Evolutionary conservation across 2,329 filamentous ascomycete species (phyloP).

Genomic region (Phialophora macrospora): DNA sequence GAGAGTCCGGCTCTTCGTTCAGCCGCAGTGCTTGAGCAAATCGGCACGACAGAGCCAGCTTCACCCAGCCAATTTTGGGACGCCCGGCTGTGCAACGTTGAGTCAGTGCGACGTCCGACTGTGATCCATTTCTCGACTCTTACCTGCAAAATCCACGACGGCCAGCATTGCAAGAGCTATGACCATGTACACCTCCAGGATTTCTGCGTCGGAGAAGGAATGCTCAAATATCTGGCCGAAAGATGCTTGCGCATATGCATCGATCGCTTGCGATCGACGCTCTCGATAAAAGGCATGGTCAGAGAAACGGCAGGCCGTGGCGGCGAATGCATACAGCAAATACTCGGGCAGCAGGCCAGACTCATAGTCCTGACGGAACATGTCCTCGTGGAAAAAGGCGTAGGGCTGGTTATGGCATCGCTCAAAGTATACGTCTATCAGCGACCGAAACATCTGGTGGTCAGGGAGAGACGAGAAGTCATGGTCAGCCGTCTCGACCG

Average conservation of each 20-base stretch:
- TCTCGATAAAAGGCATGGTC: slow-evolving; percentile 41
- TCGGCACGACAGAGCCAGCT: slow-evolving; percentile 55
- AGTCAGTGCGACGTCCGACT: neutral
- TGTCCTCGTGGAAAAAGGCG: slow-evolving; percentile 46
- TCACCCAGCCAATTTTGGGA: slow-evolving; percentile 44
- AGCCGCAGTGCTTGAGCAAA: slow-evolving; percentile 61
- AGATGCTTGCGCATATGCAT: slow-evolving; percentile 42
- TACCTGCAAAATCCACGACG: slow-evolving; percentile 49
- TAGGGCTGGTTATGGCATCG: slow-evolving; percentile 49
- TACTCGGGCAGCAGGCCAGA: slow-evolving; percentile 40
- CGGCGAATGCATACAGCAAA: slow-evolving; percentile 44
- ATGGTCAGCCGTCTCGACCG: neutral
- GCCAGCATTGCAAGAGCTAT: slow-evolving; percentile 47
- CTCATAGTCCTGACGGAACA: slow-evolving; percentile 43
- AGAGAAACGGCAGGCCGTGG: slow-evolving; percentile 44
- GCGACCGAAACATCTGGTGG: neutral
- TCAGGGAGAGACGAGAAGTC: slow-evolving; percentile 18
- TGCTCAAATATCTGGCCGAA: slow-evolving; percentile 45
- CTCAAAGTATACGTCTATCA: slow-evolving; percentile 44
- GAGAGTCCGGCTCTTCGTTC: slow-evolving; percentile 39
- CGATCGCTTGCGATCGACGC: slow-evolving; percentile 35
- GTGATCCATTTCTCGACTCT: slow-evolving; percentile 7
- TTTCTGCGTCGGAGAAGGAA: slow-evolving; percentile 42
- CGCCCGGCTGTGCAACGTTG: neutral
- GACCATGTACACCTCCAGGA: slow-evolving; percentile 44